Evolutionary conservation across 148 eudicot species (phyloP), one percentile per base, ranked within the genome.

Genomic region (Camellia lanceoleosa): DNA sequence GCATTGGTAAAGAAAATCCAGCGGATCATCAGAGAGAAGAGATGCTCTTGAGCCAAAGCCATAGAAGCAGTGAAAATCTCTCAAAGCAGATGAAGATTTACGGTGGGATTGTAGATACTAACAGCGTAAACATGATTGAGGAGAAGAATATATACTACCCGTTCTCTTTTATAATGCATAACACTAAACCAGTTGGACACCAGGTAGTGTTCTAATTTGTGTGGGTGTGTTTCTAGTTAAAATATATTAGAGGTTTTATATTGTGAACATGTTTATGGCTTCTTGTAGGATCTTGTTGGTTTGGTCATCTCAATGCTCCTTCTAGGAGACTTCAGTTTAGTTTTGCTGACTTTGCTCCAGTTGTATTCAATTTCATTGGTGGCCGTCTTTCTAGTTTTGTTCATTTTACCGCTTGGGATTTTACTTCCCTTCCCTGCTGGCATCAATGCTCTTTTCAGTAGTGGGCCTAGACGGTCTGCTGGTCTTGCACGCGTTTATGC

Each of bases 341-440:
- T 97, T 65, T 86, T 97, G 89, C 98, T 97, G 68, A 92, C 99
- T 49, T 89, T 97, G 81, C 97, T 97, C 81, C 99, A 97, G 90
- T 81, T 97, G 81, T 97, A 91, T 87, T 97, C 99, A 65, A 84
- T 97, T 69, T 97, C 99, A 58, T 81, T 94, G 88, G 88, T 81
- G 62, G 89, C 92, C 54, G 95, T 91, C 58, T 89, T 94, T 78
- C 83, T 97, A 69, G 98, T 88, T 67, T 64, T 97, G 76, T 90
- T 91, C 52, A 81, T 97, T 61, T 81, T 97, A 71, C 99, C 99
- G 3, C 92, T 97, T 63, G 98, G 98, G 70, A 90, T 97, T 77
- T 91, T 97, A 78, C 95, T 97, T 79, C 99, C 99, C 3, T 97
- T 94, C 74, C 99, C 99, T 52, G 96, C 98, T 82, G 99, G 98